phyloP scores from a whole-genome alignment of 2,329 filamentous ascomycete species.

The Claviceps spartinae region DNA sequence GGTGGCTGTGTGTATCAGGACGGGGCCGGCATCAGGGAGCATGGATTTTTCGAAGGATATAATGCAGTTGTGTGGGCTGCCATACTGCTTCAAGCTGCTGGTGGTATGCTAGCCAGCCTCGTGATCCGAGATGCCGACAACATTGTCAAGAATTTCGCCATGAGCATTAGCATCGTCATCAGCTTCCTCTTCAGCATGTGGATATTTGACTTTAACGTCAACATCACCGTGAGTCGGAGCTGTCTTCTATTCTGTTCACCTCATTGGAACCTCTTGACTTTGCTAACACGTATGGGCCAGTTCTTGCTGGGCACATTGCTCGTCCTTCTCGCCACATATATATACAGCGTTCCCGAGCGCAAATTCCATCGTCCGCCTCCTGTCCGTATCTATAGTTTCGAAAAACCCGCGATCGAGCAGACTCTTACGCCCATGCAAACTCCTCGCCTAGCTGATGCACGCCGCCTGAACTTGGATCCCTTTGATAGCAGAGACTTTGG shows the following conservation, averaged over 20 bases:
- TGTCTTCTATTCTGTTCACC: background rate
- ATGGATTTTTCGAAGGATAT: constrained; percentile 91
- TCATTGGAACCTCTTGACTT: background rate
- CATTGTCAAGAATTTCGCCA: constrained; percentile 87
- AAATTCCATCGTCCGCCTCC: constrained; percentile 43
- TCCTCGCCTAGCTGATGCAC: constrained; percentile 18
- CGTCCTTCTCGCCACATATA: constrained; percentile 70
- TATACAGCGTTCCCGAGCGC: constrained; percentile 61
- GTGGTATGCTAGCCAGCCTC: constrained; percentile 58
- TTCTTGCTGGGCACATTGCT: constrained; percentile 68
- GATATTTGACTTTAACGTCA: constrained; percentile 71
- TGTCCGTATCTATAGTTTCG: constrained; percentile 58
- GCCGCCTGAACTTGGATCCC: constrained; percentile 25
- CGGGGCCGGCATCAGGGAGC: constrained; percentile 65
- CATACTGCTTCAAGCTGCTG: constrained; percentile 67
- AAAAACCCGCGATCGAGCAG: constrained; percentile 54
- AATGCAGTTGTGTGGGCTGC: constrained; percentile 84
- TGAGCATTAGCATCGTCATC: constrained; percentile 79
- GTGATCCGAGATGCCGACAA: constrained; percentile 39
- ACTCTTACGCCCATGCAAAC: constrained; percentile 23
- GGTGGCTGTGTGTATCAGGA: constrained; percentile 80
- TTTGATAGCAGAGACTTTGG: constrained; percentile 26
- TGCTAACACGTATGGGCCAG: constrained; percentile 29
- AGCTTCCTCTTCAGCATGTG: constrained; percentile 75
- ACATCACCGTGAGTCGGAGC: constrained; percentile 47